Base-by-base conservation (phyloP, 108 stramenopile genomes). In the Nannochloropsis gaditana region DNA sequence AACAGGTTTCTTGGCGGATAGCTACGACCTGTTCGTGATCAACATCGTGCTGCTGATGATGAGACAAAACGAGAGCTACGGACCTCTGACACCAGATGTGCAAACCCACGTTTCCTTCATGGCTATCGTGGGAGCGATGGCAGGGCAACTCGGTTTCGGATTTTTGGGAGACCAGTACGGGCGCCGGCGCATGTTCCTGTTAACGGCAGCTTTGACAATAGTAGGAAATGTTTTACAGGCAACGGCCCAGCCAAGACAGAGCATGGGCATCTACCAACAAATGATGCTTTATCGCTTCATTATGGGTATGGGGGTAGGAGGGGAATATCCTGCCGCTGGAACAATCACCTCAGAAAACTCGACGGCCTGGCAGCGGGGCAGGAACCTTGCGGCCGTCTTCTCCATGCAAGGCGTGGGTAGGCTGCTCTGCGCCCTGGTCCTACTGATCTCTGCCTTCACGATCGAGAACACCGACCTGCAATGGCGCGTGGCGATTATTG, bases 271-370 rank as follows among this genome's bases (percentile, higher is more conserved):
- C 17, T 91, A 81, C 59, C 31, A 19, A 21, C 90, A 91, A 45
- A 87, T 91, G 43, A 45, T 84, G 9, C 43, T 45, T 42, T 92
- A 88, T 85, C 84, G 90, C n/a, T 59, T 91, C 59, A 41, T 91
- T 17, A 47, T 91, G 79, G 92, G 92, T 42, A 44, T 90, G 11
- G 92, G 92, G 9, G 89, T 92, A 5, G 92, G 92, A 43, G 92
- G 92, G 43, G 92, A 92, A 79, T 93, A 93, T 80, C 92, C 92
- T 1, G 84, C 92, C n/a, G 84, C 89, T 9, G 90, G 92, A 11
- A 87, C 89, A 45, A 87, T 90, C 17, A 85, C 92, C 19, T n/a
- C 19, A 0, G 59, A 73, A n/a, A 73, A n/a, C 42, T 82, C 80
- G 43, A n/a, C 44, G n/a, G n/a, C 42, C 44, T 80, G 81, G 21